phyloP scores from a whole-genome alignment of 768 basidiomycete species.

The Russula vinacea region DNA sequence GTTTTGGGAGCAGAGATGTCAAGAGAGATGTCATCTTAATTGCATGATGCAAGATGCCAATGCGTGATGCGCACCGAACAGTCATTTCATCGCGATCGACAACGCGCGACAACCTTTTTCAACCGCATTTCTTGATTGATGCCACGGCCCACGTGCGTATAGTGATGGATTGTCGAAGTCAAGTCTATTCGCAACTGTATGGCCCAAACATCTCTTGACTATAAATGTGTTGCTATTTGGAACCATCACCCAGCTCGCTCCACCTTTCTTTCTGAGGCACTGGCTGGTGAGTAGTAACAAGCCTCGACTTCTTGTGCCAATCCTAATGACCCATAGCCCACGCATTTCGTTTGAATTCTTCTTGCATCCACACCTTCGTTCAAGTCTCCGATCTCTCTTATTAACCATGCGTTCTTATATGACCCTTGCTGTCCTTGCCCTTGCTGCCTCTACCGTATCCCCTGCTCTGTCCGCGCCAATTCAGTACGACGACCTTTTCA shows the following conservation, averaged over 20 bases:
- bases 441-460: slow-evolving; percentile 2
- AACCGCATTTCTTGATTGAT: too few species aligned
- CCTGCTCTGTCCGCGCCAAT: slow-evolving; percentile 2
- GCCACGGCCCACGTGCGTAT: too few species aligned
- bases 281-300: slow-evolving; percentile 18
- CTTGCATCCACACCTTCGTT: not conserved
- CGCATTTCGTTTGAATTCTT: not conserved
- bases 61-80: too few species aligned
- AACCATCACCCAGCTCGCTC: slow-evolving; percentile 7
- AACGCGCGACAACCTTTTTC: too few species aligned
- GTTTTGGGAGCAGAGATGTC: too few species aligned
- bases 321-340: not conserved
- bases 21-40: too few species aligned
- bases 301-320: not conserved
- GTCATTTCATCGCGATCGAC: too few species aligned
- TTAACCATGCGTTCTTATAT: not conserved
- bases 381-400: not conserved
- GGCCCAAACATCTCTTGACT: not conserved
- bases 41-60: too few species aligned
- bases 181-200: not conserved
- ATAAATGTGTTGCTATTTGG: not conserved
- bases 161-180: not conserved
- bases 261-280: slow-evolving; percentile 2
- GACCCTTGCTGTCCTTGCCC: slow-evolving; percentile 5
- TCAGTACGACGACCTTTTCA: not conserved